phyloP scores from a whole-genome alignment of 2,329 filamentous ascomycete species.

The Nemania sp. region DNA sequence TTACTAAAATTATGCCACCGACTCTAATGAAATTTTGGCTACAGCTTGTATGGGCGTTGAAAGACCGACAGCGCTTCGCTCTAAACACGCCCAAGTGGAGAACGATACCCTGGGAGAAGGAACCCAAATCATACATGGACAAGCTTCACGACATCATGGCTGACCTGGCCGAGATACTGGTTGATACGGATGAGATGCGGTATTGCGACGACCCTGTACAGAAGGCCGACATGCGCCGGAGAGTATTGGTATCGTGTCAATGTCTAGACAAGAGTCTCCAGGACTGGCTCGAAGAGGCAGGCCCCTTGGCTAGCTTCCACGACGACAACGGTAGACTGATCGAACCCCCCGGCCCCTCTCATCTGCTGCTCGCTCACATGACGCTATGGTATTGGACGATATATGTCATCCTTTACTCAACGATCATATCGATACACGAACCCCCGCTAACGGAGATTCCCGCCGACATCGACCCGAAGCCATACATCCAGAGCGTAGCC shows the following conservation, averaged over 20 bases:
- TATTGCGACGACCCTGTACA: constrained; percentile 15
- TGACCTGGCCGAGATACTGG: constrained; percentile 40
- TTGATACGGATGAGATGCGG: constrained; percentile 38
- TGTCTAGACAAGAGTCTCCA: constrained; percentile 19
- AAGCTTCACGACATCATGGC: constrained; percentile 28
- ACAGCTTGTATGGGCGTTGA: constrained; percentile 26
- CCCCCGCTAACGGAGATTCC: constrained; percentile 7
- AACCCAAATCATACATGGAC: constrained; percentile 40
- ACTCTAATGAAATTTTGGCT: background rate
- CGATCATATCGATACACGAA: constrained; percentile 19
- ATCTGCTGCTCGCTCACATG: constrained; percentile 24
- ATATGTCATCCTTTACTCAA: constrained; percentile 19
- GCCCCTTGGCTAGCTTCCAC: constrained; percentile 18
- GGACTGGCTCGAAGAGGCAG: constrained; percentile 17
- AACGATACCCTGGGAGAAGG: constrained; percentile 39
- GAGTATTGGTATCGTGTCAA: constrained; percentile 12
- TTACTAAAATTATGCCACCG: background rate
- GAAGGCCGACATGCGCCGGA: background rate
- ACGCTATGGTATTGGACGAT: constrained; percentile 26
- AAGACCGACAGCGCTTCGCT: constrained; percentile 30
- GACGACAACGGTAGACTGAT: constrained; percentile 7
- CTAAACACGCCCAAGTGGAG: constrained; percentile 41
- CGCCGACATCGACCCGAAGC: constrained; percentile 2
- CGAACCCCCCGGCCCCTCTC: constrained; percentile 1
- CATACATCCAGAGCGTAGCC: constrained; percentile 22